phyloP scores from a whole-genome alignment of 2,329 filamentous ascomycete genomes.

The Aaosphaeria arxii region DNA sequence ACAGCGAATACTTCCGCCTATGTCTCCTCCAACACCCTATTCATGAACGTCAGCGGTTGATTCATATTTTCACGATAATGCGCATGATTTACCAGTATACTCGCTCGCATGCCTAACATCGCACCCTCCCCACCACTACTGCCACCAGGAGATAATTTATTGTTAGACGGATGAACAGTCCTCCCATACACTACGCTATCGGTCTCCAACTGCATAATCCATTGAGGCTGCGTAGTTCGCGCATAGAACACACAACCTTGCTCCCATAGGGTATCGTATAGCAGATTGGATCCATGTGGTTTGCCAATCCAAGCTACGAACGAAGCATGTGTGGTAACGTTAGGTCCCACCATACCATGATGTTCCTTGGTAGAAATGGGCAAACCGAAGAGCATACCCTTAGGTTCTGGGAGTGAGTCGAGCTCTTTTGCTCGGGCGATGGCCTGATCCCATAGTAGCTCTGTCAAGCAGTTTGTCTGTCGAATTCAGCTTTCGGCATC shows the following conservation, averaged over 20 bases:
- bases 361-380: conserved; percentile 53
- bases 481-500: background rate
- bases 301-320: conserved; percentile 43
- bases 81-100: conserved; percentile 37
- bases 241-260: conserved; percentile 44
- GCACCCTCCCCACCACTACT: conserved; percentile 58
- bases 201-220: conserved; percentile 53
- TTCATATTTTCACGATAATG: background rate
- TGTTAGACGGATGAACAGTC: conserved; percentile 55
- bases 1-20: conserved; percentile 52
- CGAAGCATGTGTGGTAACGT: conserved; percentile 43
- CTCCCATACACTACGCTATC: conserved; percentile 49
- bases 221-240: conserved; percentile 54
- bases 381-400: conserved; percentile 48
- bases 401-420: conserved; percentile 23
- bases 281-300: background rate
- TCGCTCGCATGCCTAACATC: conserved; percentile 50
- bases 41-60: background rate
- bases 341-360: conserved; percentile 44
- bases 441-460: conserved; percentile 28
- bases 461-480: conserved; percentile 52
- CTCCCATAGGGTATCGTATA: background rate
- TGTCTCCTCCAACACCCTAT: conserved; percentile 54
- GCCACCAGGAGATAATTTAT: conserved; percentile 50
- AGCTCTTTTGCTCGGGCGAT: conserved; percentile 17